Conservation (phyloP, 305 asterid genomes). For the Plantago coronopus region DNA sequence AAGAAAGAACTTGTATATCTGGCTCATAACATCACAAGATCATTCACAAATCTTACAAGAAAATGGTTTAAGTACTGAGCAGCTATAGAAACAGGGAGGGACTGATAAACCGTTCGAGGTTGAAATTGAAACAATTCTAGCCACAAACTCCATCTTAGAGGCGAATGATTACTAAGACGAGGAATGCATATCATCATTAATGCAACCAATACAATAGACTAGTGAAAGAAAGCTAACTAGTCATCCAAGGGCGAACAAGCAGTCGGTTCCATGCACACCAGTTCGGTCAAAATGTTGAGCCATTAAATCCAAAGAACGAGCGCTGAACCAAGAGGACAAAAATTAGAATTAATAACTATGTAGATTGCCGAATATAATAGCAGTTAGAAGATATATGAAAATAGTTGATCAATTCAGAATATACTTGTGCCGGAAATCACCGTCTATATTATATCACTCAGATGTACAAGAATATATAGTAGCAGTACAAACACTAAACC, state of each 20-base stretch:
- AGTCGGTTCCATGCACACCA: conserved; percentile 15
- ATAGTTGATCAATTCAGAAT: not conserved
- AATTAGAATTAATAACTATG: conserved; percentile 9
- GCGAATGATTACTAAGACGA: too few species aligned
- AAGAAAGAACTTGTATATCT: too few species aligned
- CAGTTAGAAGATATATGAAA: conserved; percentile 7
- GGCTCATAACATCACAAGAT: too few species aligned
- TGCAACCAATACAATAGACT: too few species aligned
- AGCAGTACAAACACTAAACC: not conserved
- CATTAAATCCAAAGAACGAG: conserved; percentile 69
- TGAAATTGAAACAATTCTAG: too few species aligned
- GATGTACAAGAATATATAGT: not conserved
- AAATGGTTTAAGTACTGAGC: too few species aligned
- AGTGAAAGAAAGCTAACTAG: too few species aligned
- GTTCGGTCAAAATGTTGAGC: conserved; percentile 58
- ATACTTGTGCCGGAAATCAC: not conserved
- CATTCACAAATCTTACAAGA: too few species aligned
- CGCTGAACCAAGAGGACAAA: conserved; percentile 40
- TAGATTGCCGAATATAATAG: not conserved
- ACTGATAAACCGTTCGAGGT: too few species aligned
- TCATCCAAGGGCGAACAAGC: conserved; percentile 4
- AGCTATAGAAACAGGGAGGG: too few species aligned
- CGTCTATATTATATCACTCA: not conserved
- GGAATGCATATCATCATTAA: too few species aligned
- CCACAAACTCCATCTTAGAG: too few species aligned